Base-by-base conservation (phyloP, 345 rosid species). In the Eucalyptus rudis region DNA sequence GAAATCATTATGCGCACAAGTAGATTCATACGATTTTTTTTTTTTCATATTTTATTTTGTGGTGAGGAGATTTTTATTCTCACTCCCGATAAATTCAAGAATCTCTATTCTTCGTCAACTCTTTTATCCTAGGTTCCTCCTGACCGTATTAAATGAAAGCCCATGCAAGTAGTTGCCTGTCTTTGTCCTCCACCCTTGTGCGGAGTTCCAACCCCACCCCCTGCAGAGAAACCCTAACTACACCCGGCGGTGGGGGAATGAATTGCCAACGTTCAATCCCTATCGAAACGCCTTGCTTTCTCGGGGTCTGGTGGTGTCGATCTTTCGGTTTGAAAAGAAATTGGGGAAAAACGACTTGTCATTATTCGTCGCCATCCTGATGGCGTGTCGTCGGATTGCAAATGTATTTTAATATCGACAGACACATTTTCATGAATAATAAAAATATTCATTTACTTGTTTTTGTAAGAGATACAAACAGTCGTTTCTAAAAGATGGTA, bases 401-500 rank as follows among this genome's bases (percentile, higher is more conserved):
- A 51, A 52, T 52, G 10, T 52, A 52, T 52, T 52, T 52, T 7
- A 52, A 52, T 68, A 16, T 16, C 12, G 1, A 68, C 36, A 68
- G 1, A 50, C 16, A 50, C 7, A 50, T 2, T 50, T 50, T 50
- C 19, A 15, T 50, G 52, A 50, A 15, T 50, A 15, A 50, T 50
- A 50, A 15, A 15, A 50, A 50, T 15, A 50, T 51, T 51, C 3
- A 7, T 51, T 7, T 51, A 17, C 19, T 51, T 51, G 1, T 31
- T 68, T 64, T 4, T 8, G 0, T 16, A 17, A 31, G 20, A 3
- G 2, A 66, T 66, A 8, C 22, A 66, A 15, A 7, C 1, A 5
- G 5, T 8, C 0, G 0, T 68, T 31, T 68, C 9, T 9, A 31
- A 68, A 7, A 4, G 1, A 31, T n/a, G 10, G 8, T 68, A 1